Evolutionary conservation across 1,284 basidiomycete genomes (phyloP).

Genomic region (Sanghuangporus weigelae): DNA sequence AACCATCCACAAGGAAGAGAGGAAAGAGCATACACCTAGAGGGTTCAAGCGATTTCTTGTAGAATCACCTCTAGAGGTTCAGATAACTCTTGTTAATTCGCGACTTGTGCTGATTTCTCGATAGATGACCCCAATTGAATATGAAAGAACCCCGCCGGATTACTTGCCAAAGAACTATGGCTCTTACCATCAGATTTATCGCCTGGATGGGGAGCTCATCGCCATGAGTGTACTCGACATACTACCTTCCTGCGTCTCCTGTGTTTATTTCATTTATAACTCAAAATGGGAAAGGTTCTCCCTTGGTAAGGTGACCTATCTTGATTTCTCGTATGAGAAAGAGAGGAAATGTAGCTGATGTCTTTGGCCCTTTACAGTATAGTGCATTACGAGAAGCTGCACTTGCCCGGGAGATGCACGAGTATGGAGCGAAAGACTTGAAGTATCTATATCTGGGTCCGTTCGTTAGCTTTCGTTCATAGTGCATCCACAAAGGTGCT

Average conservation of each 20-base stretch:
- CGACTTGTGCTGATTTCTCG: not conserved
- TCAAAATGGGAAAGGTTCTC: conserved; percentile 70
- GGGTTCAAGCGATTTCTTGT: conserved; percentile 77
- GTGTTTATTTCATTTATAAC: conserved; percentile 96
- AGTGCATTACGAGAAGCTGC: conserved; percentile 79
- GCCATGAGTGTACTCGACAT: conserved; percentile 92
- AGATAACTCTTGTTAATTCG: conserved; percentile 7
- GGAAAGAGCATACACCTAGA: conserved; percentile 37
- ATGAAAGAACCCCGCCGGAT: conserved; percentile 39
- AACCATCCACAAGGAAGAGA: conserved; percentile 66
- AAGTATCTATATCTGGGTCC: conserved; percentile 80
- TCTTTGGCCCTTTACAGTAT: conserved; percentile 42
- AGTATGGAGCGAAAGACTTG: conserved; percentile 62
- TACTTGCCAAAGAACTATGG: conserved; percentile 74
- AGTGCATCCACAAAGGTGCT: not conserved
- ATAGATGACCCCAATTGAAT: conserved; percentile 46
- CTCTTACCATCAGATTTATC: conserved; percentile 83
- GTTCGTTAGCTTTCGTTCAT: conserved; percentile 21
- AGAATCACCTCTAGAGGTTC: conserved; percentile 69
- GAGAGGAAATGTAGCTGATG: not conserved
- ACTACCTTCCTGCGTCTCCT: conserved; percentile 84
- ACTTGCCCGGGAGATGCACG: conserved; percentile 66
- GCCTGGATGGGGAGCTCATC: conserved; percentile 76
- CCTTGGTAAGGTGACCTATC: conserved; percentile 70
- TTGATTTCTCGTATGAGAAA: not conserved